Evolutionary conservation across 345 rosid genomes (phyloP).

Genomic region (Raphanus raphanistrum): DNA sequence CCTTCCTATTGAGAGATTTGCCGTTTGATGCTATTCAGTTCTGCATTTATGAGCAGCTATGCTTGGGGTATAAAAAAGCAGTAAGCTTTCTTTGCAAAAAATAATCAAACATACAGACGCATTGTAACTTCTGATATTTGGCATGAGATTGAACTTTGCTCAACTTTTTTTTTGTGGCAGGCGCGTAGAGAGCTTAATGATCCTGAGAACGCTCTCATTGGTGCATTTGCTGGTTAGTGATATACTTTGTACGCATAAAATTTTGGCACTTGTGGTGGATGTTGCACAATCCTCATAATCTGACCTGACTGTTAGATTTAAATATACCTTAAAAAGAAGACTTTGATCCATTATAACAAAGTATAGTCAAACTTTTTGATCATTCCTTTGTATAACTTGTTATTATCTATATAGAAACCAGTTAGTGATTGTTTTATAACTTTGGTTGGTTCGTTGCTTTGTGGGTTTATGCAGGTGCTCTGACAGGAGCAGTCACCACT

Average conservation of each 20-base stretch:
- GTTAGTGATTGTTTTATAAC: not conserved
- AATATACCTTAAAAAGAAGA: not conserved
- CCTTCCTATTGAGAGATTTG: conserved; percentile 83
- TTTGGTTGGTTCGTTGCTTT: not conserved
- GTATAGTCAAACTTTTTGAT: not conserved
- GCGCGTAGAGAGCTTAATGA: conserved; percentile 82
- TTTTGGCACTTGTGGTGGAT: not conserved
- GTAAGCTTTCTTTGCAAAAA: conserved; percentile 47
- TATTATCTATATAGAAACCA: not conserved
- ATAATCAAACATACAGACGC: not conserved
- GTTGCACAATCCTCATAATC: not conserved
- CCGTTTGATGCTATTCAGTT: conserved; percentile 97
- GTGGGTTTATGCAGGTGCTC: conserved; percentile 59
- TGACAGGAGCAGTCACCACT: conserved; percentile 96
- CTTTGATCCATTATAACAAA: not conserved
- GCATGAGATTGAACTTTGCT: conserved; percentile 1
- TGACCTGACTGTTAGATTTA: not conserved
- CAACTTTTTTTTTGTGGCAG: conserved; percentile 39
- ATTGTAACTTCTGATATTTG: not conserved
- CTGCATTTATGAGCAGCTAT: conserved; percentile 93
- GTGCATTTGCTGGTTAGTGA: conserved; percentile 88
- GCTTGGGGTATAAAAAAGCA: conserved; percentile 77
- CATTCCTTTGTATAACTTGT: not conserved
- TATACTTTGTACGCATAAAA: not conserved
- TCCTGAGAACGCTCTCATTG: conserved; percentile 86